Conservation (phyloP, 495 filamentous ascomycete species). For the Penicillium crystallinum region DNA sequence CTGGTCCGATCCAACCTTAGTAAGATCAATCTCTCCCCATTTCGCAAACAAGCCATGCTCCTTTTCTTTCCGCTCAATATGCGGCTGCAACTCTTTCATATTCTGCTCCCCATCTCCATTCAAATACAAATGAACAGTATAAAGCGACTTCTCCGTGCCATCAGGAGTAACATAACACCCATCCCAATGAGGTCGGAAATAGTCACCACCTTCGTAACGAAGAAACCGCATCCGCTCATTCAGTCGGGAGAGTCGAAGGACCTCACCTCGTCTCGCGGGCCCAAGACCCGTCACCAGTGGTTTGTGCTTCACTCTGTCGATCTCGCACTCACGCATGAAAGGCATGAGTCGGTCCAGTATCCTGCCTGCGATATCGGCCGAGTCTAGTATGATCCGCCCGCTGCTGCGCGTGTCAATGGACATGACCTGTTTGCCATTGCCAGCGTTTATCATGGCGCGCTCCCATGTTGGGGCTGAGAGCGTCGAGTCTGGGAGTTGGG, state of each 20-base stretch:
- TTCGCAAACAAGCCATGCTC: conserved; percentile 5
- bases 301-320: conserved; percentile 32
- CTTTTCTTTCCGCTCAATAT: conserved; percentile 19
- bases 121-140: conserved; percentile 82
- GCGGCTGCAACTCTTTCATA: conserved; percentile 24
- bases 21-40: conserved; percentile 12
- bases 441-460: conserved; percentile 56
- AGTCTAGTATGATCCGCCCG: conserved; percentile 71
- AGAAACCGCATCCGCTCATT: conserved; percentile 81
- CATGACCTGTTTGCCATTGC: conserved; percentile 53
- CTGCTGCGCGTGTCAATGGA: conserved; percentile 57
- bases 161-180: conserved; percentile 59
- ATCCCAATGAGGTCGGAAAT: conserved; percentile 78
- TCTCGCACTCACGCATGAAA: conserved; percentile 37
- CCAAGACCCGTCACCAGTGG: conserved; percentile 44
- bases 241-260: conserved; percentile 53
- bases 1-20: neutral
- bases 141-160: conserved; percentile 54
- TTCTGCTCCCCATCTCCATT: conserved; percentile 54
- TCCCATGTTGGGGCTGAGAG: conserved; percentile 24
- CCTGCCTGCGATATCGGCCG: conserved; percentile 52
- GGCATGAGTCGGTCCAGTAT: conserved; percentile 56
- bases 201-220: conserved; percentile 69
- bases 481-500: neutral
- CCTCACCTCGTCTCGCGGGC: conserved; percentile 39